Base-by-base conservation (phyloP, 1,139 yeast genomes). In the Yamadazyma blattariae region DNA sequence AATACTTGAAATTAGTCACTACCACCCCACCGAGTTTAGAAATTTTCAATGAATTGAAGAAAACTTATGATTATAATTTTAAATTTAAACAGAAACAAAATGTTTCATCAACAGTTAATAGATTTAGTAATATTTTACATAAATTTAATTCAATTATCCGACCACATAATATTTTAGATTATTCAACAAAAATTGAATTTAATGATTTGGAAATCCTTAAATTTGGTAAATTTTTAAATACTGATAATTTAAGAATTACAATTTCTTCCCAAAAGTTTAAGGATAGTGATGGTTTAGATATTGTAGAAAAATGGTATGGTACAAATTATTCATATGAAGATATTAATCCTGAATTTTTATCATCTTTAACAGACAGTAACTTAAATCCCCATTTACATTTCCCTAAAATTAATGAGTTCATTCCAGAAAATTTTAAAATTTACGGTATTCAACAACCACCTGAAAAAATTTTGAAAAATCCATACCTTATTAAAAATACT, bases 221-320 rank as follows among this genome's bases (percentile, higher is more conserved):
- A n/a, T 78, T 74, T 45, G 74, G 75, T 10, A 48, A 59, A 0
- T 66, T 67, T 41, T 64, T 92, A 38, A 71, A 53, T 29, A 71
- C 81, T 0, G 67, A 72, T 18, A 88, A 85, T 48, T 75, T 83
- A 45, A 71, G 90, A 44, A 66, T 78, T 8, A 65, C 73, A 25
- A 56, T 90, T 27, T 67, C 81, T 8, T 72, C 85, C 0, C 79
- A 75, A 45, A 59, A 61, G 7, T 58, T 75, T 21, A 62, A 74
- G 21, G 59, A 75, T 20, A n/a, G n/a, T n/a, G 62, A 74, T 22
- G 60, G 67, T 33, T 38, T 46, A 14, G 44, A 60, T 15, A 16
- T 29, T 3, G 66, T 50, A 12, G 98, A 92, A 57, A 69, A 77
- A 50, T 90, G 96, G 96, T 92, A 92, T 52, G 96, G 95, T 5